A percentile compares a stretch with the other conserved stretches of the same genome.
phyloP scores from a whole-genome alignment of 2,329 filamentous ascomycete genomes.

The Neoascochyta sp. region DNA sequence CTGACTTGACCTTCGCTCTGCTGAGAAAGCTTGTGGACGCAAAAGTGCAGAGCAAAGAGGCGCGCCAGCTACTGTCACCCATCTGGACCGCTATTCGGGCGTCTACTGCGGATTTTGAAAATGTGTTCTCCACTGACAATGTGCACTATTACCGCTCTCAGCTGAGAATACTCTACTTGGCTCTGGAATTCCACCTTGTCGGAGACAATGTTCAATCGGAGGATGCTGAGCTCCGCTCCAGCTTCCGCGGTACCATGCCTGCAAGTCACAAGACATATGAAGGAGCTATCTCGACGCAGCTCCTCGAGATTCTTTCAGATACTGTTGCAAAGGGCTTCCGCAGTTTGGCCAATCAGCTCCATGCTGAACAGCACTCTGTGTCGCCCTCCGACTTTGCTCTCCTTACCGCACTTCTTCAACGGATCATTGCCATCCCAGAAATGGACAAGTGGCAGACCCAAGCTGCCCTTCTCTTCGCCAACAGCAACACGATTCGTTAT shows the following conservation, averaged over 20 bases:
- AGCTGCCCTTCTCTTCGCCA: slow-evolving; percentile 49
- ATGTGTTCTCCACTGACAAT: slow-evolving; percentile 54
- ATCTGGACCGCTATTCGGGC: slow-evolving; percentile 60
- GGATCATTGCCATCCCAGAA: slow-evolving; percentile 72
- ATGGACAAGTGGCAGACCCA: slow-evolving; percentile 60
- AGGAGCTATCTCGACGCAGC: slow-evolving; percentile 32
- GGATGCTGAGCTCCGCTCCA: slow-evolving; percentile 28
- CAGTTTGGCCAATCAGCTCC: slow-evolving; percentile 73
- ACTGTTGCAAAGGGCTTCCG: slow-evolving; percentile 81
- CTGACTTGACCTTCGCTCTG: slow-evolving; percentile 76
- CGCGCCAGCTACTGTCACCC: slow-evolving; percentile 53
- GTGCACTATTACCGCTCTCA: slow-evolving; percentile 76
- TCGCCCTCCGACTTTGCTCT: slow-evolving; percentile 79
- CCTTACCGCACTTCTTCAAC: slow-evolving; percentile 82
- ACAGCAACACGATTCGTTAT: slow-evolving; percentile 68
- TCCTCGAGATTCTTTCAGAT: slow-evolving; percentile 75
- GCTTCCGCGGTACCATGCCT: slow-evolving; percentile 35
- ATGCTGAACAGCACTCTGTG: slow-evolving; percentile 64
- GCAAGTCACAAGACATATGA: slow-evolving; percentile 43
- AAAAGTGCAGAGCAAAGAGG: slow-evolving; percentile 49
- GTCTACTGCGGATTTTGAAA: slow-evolving; percentile 57
- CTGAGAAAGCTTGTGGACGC: slow-evolving; percentile 70
- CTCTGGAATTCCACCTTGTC: slow-evolving; percentile 61
- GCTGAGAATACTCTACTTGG: slow-evolving; percentile 79
- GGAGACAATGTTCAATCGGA: slow-evolving; percentile 31